Evolutionary conservation across 495 filamentous ascomycete species (phyloP).

Genomic region (Neurospora discreta): DNA sequence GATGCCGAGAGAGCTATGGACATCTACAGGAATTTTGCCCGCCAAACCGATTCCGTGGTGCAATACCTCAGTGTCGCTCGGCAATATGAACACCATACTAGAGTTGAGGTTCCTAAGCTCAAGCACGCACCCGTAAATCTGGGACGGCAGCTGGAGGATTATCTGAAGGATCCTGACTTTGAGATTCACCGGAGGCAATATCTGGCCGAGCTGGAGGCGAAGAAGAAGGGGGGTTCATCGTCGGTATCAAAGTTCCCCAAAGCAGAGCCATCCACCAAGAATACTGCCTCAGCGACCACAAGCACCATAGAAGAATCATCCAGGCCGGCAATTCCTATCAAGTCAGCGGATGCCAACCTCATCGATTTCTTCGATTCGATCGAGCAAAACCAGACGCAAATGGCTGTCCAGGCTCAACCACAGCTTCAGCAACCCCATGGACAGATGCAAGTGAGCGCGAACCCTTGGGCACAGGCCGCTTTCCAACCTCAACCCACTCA

Average conservation of each 20-base stretch:
- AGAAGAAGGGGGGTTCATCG: slow-evolving; percentile 44
- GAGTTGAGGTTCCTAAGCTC: slow-evolving; percentile 90
- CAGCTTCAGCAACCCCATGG: slow-evolving; percentile 18
- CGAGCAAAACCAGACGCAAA: slow-evolving; percentile 79
- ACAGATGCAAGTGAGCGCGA: slow-evolving; percentile 23
- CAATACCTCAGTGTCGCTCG: slow-evolving; percentile 79
- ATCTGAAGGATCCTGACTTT: slow-evolving; percentile 91
- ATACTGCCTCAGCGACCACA: slow-evolving; percentile 28
- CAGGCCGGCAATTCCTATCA: slow-evolving; percentile 25
- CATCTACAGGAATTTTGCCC: slow-evolving; percentile 89
- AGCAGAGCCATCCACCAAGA: slow-evolving; percentile 20
- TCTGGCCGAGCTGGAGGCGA: slow-evolving; percentile 71
- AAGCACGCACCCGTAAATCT: slow-evolving; percentile 94
- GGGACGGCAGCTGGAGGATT: slow-evolving; percentile 82
- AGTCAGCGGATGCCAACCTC: slow-evolving; percentile 65
- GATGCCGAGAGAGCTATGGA: slow-evolving; percentile 86
- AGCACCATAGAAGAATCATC: slow-evolving; percentile 5
- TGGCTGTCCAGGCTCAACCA: slow-evolving; percentile 33
- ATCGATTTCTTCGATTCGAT: slow-evolving; percentile 99
- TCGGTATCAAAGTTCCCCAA: slow-evolving; percentile 20
- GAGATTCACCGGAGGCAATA: slow-evolving; percentile 90
- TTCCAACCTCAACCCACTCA: slow-evolving; percentile 18
- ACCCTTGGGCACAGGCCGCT: slow-evolving; percentile 18
- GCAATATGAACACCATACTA: slow-evolving; percentile 80
- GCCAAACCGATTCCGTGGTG: slow-evolving; percentile 86